Percentiles rank a stretch among this genome's conserved stretches.
Evolutionary conservation across 1,284 basidiomycete genomes (phyloP).

Genomic region (Phaffia rhodozyma): DNA sequence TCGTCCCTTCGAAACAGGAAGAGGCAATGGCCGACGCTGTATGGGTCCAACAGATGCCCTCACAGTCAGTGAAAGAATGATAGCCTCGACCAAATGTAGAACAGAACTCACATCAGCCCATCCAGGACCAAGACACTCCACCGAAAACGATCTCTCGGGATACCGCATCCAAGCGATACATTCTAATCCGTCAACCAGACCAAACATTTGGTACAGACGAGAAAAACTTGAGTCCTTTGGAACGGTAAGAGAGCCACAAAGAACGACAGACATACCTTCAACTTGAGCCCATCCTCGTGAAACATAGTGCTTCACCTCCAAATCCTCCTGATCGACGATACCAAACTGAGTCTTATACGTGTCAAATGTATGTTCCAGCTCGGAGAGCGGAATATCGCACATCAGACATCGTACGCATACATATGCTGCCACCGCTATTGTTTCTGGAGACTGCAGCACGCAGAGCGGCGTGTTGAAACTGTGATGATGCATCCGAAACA

Average conservation of each 20-base stretch:
- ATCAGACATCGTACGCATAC: not conserved
- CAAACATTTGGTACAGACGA: not conserved
- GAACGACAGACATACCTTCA: not conserved
- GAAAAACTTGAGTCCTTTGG: not conserved
- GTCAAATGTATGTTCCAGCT: not conserved
- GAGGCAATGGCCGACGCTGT: too few relatives aligned
- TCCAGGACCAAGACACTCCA: too few relatives aligned
- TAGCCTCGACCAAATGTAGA: too few relatives aligned
- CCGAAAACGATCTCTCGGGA: too few relatives aligned
- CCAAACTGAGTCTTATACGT: constrained; percentile 7
- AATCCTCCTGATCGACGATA: not conserved
- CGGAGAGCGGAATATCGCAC: not conserved
- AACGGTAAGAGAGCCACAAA: not conserved
- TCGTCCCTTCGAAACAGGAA: too few relatives aligned
- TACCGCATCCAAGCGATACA: not conserved
- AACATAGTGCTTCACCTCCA: not conserved
- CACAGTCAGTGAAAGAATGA: too few relatives aligned
- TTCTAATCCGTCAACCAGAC: not conserved
- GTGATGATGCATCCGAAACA: not conserved
- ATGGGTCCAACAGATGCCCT: too few relatives aligned
- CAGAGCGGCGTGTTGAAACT: constrained; percentile 1
- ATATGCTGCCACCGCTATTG: constrained; percentile 8
- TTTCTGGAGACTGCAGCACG: constrained; percentile 3
- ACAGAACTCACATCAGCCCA: too few relatives aligned
- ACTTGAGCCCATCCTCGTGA: not conserved